Conservation (phyloP, 768 basidiomycete genomes). For the Hypholoma sublateritium region DNA sequence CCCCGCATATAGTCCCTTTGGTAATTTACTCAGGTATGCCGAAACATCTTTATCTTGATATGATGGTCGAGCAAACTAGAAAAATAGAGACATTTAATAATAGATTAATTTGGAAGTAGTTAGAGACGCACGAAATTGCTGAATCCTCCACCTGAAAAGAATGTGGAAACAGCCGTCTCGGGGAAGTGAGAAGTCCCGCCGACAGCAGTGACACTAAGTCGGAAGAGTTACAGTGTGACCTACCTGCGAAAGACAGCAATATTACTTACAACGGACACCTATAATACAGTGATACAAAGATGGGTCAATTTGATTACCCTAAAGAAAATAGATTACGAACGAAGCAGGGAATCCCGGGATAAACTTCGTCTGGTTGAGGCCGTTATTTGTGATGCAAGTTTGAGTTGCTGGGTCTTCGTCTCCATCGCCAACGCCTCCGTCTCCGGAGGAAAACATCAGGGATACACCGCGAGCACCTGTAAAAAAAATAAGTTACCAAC, state of each 20-base stretch:
- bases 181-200: constrained; percentile 57
- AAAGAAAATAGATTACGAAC: constrained; percentile 15
- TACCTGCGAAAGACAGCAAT: no score
- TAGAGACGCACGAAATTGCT: constrained; percentile 54
- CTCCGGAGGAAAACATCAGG: constrained; percentile 64
- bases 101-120: not conserved
- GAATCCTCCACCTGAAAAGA: constrained; percentile 75
- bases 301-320: constrained; percentile 22
- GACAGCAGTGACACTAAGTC: constrained; percentile 59
- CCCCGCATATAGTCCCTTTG: constrained; percentile 51
- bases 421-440: constrained; percentile 65
- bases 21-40: constrained; percentile 44
- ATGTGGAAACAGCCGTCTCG: constrained; percentile 47
- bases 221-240: not conserved
- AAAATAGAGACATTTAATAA: not conserved
- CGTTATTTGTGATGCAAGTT: constrained; percentile 57
- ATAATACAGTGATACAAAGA: not conserved
- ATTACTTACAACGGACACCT: constrained; percentile 47
- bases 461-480: constrained; percentile 63
- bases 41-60: constrained; percentile 52
- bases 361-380: constrained; percentile 51
- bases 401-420: constrained; percentile 48
- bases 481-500: not conserved
- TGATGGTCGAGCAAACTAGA: constrained; percentile 51
- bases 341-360: constrained; percentile 60